phyloP scores from a whole-genome alignment of 768 basidiomycete genomes.

The Pisolithus orientalis region DNA sequence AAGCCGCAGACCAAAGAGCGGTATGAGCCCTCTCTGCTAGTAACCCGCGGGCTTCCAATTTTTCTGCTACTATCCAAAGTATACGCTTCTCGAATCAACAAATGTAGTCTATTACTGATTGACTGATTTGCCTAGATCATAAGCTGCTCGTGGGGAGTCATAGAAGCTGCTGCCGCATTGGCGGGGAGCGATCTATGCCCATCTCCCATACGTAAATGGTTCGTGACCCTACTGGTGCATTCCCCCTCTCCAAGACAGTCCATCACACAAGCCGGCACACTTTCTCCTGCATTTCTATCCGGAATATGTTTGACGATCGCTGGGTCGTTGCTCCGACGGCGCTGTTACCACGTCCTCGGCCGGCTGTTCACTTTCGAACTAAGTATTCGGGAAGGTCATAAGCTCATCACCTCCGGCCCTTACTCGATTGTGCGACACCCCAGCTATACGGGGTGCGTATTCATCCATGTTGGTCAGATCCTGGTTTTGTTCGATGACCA shows the following conservation, averaged over 20 bases:
- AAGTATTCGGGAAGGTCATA: conserved; percentile 10
- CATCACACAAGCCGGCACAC: background rate
- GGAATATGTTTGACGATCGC: conserved; percentile 5
- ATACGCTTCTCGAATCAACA: too few relatives aligned
- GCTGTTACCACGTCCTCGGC: conserved; percentile 13
- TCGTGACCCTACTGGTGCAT: background rate
- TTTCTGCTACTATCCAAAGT: too few relatives aligned
- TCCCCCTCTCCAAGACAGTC: background rate
- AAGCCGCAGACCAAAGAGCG: too few relatives aligned
- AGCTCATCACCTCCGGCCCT: conserved; percentile 12
- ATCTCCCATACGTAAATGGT: background rate
- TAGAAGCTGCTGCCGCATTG: too few relatives aligned
- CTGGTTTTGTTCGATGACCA: background rate
- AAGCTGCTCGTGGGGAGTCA: too few relatives aligned
- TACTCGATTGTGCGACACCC: conserved; percentile 20
- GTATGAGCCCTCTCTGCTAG: too few relatives aligned
- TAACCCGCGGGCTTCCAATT: too few relatives aligned
- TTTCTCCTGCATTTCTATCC: conserved; percentile 8
- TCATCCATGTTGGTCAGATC: background rate
- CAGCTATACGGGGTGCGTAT: conserved; percentile 13
- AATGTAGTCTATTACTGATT: too few relatives aligned
- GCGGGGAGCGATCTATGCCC: background rate
- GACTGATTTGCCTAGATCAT: too few relatives aligned
- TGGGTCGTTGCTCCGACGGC: conserved; percentile 7
- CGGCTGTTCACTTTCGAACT: conserved; percentile 14